A percentile compares a stretch with the other conserved stretches of the same genome.
Conservation (phyloP, 371 early-diverging fungal species). For the Blakeslea trispora region DNA sequence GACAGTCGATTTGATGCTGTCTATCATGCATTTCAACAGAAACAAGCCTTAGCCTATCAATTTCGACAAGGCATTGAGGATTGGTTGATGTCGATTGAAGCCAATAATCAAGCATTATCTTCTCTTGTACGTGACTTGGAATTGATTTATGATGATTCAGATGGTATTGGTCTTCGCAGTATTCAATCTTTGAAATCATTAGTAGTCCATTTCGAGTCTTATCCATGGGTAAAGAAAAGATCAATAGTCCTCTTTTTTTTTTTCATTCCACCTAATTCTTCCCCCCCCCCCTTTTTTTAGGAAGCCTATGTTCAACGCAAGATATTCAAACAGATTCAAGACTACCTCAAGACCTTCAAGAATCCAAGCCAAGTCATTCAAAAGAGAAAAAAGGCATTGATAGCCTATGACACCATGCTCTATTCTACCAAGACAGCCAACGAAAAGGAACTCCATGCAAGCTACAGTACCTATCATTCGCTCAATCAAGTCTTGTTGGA, state of each 20-base stretch:
- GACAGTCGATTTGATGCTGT: conserved; percentile 62
- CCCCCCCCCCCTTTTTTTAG: too few relatives aligned
- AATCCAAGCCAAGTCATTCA: conserved; percentile 12
- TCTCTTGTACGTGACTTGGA: conserved; percentile 58
- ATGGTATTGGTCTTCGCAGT: conserved; percentile 11
- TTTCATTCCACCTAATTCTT: too few relatives aligned
- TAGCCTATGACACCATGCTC: conserved; percentile 2
- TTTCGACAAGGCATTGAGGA: conserved; percentile 55
- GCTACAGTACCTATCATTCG: conserved; percentile 1
- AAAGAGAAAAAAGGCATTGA: conserved; percentile 1
- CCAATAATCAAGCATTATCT: conserved; percentile 60
- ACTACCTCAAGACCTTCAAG: conserved; percentile 5
- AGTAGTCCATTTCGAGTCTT: conserved; percentile 1
- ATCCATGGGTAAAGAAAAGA: not conserved
- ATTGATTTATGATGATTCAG: conserved; percentile 50
- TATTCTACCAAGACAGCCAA: conserved; percentile 3
- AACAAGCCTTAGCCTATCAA: conserved; percentile 55
- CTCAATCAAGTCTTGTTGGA: conserved; percentile 3
- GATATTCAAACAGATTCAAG: not conserved
- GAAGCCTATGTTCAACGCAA: not conserved
- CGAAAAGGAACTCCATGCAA: conserved; percentile 7
- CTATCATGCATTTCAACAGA: conserved; percentile 60
- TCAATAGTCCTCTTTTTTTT: not conserved
- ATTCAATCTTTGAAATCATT: conserved; percentile 6
- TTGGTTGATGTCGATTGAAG: conserved; percentile 60